Percentiles rank a stretch among this genome's conserved stretches.
Conservation (phyloP, 2,329 filamentous ascomycete species). For the Lachnellula hyalina region DNA sequence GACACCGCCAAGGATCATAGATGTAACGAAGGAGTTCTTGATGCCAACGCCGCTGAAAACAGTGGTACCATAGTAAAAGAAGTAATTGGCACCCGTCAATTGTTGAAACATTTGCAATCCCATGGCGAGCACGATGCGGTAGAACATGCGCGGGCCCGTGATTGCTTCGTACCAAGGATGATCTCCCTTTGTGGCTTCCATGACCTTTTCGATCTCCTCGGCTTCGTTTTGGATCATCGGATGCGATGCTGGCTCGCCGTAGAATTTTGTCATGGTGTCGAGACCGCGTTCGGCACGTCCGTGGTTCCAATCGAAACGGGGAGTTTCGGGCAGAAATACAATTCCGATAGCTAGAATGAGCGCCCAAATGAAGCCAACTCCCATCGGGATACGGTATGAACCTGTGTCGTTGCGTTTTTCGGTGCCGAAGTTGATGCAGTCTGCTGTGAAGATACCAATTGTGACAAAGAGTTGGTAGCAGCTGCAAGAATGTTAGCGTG, state of each 20-base stretch:
- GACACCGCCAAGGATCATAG: slow-evolving; percentile 63
- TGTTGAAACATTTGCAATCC: slow-evolving; percentile 62
- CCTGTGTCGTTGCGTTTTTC: slow-evolving; percentile 33
- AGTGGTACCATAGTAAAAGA: slow-evolving; percentile 61
- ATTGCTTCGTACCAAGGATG: slow-evolving; percentile 63
- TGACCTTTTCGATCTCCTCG: slow-evolving; percentile 43
- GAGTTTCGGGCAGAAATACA: slow-evolving; percentile 50
- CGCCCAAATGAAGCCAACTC: slow-evolving; percentile 48
- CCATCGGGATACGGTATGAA: slow-evolving; percentile 60
- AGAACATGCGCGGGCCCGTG: slow-evolving; percentile 52
- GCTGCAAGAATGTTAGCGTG: slow-evolving; percentile 25
- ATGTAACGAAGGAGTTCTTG: slow-evolving; percentile 58
- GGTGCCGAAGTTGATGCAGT: slow-evolving; percentile 48
- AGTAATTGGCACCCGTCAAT: slow-evolving; percentile 59
- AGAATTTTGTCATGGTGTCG: slow-evolving; percentile 47
- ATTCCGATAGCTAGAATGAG: slow-evolving; percentile 49
- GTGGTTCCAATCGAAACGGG: slow-evolving; percentile 48
- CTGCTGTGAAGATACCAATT: slow-evolving; percentile 57
- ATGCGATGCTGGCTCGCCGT: slow-evolving; percentile 42
- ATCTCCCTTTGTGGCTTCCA: slow-evolving; percentile 40
- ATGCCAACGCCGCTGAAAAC: slow-evolving; percentile 65
- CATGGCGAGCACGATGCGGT: slow-evolving; percentile 60
- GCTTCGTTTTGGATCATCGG: slow-evolving; percentile 46
- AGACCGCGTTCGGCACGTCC: slow-evolving; percentile 44
- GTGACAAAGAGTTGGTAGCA: slow-evolving; percentile 74